phyloP scores from a whole-genome alignment of 2,329 filamentous ascomycete species.

The Daldinia sp. region DNA sequence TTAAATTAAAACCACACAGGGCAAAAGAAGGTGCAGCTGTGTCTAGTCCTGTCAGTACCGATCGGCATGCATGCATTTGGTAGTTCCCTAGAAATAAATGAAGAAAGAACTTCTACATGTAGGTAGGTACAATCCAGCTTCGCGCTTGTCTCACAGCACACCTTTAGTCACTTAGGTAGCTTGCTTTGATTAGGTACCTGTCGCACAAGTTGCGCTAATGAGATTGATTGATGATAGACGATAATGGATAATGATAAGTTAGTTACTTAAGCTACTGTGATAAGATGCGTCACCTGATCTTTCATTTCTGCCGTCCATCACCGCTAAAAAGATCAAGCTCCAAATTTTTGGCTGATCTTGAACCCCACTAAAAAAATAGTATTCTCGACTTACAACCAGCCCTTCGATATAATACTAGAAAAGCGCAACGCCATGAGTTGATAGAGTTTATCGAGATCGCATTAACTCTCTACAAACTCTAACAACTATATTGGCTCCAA shows the following conservation, averaged over 20 bases:
- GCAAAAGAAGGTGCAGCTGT: background rate
- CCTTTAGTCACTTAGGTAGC: background rate
- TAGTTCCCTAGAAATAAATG: background rate
- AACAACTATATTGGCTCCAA: background rate
- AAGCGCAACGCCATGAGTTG: constrained; percentile 32
- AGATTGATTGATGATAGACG: background rate
- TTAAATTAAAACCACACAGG: constrained; percentile 4
- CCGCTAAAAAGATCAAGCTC: constrained; percentile 59
- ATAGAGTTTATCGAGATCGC: constrained; percentile 25
- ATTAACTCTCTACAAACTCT: constrained; percentile 12
- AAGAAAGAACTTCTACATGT: background rate
- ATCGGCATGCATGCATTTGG: background rate
- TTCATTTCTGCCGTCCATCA: constrained; percentile 56
- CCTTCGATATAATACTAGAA: constrained; percentile 25
- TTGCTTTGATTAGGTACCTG: background rate
- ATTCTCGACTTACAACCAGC: constrained; percentile 24
- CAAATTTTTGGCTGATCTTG: constrained; percentile 30
- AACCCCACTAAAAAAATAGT: constrained; percentile 40
- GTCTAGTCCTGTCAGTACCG: background rate
- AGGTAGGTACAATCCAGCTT: too few relatives aligned
- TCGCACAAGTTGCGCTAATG: background rate
- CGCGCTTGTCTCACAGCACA: background rate
- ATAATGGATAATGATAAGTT: constrained; percentile 3
- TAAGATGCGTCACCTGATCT: constrained; percentile 36
- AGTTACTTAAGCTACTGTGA: background rate